phyloP scores from a whole-genome alignment of 2,329 filamentous ascomycete species.

The Diaporthe sp. region DNA sequence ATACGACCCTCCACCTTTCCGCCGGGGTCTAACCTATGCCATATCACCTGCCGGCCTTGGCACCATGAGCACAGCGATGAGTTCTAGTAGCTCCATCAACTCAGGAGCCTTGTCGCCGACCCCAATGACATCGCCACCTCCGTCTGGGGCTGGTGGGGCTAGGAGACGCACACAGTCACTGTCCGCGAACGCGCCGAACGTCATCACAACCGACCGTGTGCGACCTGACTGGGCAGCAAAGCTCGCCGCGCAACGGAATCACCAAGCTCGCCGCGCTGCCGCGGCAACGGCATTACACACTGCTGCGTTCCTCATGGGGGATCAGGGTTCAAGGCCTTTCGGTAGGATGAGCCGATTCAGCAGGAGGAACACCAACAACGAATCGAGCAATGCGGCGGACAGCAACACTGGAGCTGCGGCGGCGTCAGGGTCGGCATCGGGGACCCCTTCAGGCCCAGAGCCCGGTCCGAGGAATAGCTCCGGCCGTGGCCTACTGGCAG shows the following conservation, averaged over 20 bases:
- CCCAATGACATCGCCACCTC: constrained; percentile 48
- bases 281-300: constrained; percentile 95
- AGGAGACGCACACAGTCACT: constrained; percentile 70
- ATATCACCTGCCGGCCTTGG: constrained; percentile 60
- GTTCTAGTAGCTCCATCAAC: constrained; percentile 84
- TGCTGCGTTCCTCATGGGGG: constrained; percentile 90
- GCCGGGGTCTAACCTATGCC: constrained; percentile 82
- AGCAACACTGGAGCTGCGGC: constrained; percentile 46
- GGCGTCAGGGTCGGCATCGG: constrained; percentile 40
- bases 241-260: constrained; percentile 84
- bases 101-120: constrained; percentile 62
- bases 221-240: constrained; percentile 96
- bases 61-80: constrained; percentile 79
- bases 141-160: constrained; percentile 50
- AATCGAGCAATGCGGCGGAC: constrained; percentile 46
- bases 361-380: constrained; percentile 63
- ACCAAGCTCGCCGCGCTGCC: constrained; percentile 87
- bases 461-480: constrained; percentile 50
- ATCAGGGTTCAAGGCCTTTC: constrained; percentile 66
- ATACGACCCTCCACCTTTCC: constrained; percentile 90
- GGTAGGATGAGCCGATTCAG: constrained; percentile 66
- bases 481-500: constrained; percentile 42
- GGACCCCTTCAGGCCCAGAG: constrained; percentile 47
- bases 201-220: constrained; percentile 92
- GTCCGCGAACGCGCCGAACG: constrained; percentile 85